Evolutionary conservation across 2,329 filamentous ascomycete genomes (phyloP).

Genomic region (Trichophyton simii): DNA sequence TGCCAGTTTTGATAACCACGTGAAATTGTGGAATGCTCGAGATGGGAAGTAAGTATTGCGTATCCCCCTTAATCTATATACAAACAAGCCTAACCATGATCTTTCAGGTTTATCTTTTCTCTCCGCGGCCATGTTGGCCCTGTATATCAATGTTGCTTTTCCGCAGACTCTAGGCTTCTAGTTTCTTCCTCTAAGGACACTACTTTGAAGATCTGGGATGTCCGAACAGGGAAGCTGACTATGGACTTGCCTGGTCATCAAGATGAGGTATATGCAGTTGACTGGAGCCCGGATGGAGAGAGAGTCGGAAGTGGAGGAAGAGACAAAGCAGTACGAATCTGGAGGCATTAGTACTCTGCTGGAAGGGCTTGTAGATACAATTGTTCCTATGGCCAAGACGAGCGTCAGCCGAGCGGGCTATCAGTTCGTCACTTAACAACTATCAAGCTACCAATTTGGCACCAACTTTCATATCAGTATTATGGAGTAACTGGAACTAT

Average conservation of each 20-base stretch:
- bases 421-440: too few relatives aligned
- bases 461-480: too few relatives aligned
- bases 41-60: constrained; percentile 54
- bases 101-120: constrained; percentile 67
- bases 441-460: too few relatives aligned
- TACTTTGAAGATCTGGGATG: constrained; percentile 90
- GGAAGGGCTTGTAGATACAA: too few relatives aligned
- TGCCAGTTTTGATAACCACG: constrained; percentile 82
- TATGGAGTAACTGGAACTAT: too few relatives aligned
- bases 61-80: constrained; percentile 69
- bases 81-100: constrained; percentile 73
- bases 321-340: constrained; percentile 63
- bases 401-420: too few relatives aligned
- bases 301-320: constrained; percentile 84
- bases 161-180: constrained; percentile 76
- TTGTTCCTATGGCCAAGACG: too few relatives aligned
- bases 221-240: constrained; percentile 68
- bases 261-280: constrained; percentile 86
- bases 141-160: constrained; percentile 88
- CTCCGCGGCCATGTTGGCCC: constrained; percentile 80
- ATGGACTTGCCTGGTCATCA: constrained; percentile 78
- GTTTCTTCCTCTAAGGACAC: constrained; percentile 86
- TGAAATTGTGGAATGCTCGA: constrained; percentile 78
- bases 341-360: constrained; percentile 40
- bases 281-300: constrained; percentile 87